Conservation (phyloP, 345 rosid species). For the Turritis glabra region DNA sequence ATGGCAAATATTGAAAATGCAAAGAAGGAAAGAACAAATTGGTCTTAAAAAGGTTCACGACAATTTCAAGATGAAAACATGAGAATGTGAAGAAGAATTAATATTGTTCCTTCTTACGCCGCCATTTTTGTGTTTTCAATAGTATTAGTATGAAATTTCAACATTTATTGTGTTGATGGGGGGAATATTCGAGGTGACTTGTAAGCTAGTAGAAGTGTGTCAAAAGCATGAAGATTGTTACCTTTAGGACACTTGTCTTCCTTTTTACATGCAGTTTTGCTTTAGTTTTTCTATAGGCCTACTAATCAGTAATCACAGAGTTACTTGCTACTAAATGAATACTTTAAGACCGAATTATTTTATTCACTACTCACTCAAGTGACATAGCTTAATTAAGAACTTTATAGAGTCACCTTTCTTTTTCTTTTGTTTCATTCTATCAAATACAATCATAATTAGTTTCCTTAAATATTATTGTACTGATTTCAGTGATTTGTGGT, state of each 20-base stretch:
- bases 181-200: constrained; percentile 15
- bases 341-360: neutral
- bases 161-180: constrained; percentile 1
- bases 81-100: constrained; percentile 1
- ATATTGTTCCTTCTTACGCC: neutral
- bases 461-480: neutral
- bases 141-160: neutral
- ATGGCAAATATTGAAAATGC: neutral
- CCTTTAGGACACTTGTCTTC: constrained; percentile 24
- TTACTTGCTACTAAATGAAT: neutral
- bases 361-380: neutral
- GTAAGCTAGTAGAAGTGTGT: neutral
- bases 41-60: neutral
- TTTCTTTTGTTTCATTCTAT: neutral
- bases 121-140: neutral
- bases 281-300: neutral
- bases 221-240: constrained; percentile 7
- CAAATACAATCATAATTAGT: neutral
- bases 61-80: neutral
- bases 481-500: neutral
- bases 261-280: constrained; percentile 19
- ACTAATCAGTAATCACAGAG: neutral
- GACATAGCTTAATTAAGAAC: neutral
- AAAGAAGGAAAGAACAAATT: neutral
- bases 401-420: neutral